Conservation (phyloP, 108 stramenopile genomes). For the Skeletonema costatum region DNA sequence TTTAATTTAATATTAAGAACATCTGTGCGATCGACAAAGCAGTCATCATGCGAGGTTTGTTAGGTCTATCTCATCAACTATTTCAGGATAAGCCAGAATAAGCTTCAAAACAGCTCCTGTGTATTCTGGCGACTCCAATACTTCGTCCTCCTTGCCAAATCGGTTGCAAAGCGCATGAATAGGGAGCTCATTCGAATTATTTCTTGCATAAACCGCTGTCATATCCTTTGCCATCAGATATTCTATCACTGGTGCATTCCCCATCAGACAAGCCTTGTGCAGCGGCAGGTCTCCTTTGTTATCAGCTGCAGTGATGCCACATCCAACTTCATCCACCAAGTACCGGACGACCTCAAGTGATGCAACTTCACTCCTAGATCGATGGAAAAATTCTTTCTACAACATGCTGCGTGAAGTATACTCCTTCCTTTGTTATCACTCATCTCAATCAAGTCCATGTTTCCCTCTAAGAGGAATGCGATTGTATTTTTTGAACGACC, state of each 20-base stretch:
- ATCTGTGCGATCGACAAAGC: too few relatives aligned
- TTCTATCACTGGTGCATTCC: background rate
- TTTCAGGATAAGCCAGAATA: background rate
- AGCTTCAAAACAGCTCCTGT: background rate
- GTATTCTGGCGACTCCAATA: background rate
- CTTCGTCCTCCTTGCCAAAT: background rate
- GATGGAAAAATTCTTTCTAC: too few relatives aligned
- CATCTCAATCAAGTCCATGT: background rate
- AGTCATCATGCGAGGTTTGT: too few relatives aligned
- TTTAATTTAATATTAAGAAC: too few relatives aligned
- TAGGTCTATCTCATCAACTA: background rate
- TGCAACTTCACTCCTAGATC: too few relatives aligned
- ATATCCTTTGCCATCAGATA: background rate
- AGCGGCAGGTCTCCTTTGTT: background rate
- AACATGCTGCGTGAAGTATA: too few relatives aligned
- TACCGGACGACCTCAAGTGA: too few relatives aligned
- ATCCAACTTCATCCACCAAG: too few relatives aligned
- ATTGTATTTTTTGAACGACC: background rate
- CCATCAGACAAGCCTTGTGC: background rate
- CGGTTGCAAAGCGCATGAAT: background rate
- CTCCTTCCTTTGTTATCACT: too few relatives aligned
- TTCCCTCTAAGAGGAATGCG: background rate
- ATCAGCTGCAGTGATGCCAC: background rate
- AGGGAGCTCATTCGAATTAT: background rate
- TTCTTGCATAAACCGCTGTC: background rate